A percentile compares a stretch with the other conserved stretches of the same genome.
Conservation (phyloP, 108 stramenopile species). For the Schizochytrium sp. region DNA sequence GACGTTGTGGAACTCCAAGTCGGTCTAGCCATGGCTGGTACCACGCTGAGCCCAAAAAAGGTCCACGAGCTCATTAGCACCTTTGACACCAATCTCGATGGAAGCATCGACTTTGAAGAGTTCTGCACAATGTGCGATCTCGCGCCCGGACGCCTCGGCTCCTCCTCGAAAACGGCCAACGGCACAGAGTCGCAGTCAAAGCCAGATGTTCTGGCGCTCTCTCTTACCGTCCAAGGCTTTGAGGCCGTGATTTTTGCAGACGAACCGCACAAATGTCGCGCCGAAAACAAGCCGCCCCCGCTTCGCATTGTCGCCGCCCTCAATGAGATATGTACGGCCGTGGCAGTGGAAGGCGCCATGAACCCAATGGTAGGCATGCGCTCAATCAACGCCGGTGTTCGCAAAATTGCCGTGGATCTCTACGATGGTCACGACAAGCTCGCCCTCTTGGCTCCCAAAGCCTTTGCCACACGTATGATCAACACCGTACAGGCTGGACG, state of each 20-base stretch:
- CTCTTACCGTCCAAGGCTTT: background rate
- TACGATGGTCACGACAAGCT: background rate
- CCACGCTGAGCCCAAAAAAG: background rate
- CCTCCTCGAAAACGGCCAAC: too few species aligned
- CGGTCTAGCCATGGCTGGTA: background rate
- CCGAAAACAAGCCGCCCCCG: too few species aligned
- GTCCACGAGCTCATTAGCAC: background rate
- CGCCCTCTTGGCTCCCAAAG: background rate
- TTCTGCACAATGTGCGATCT: slow-evolving; percentile 11
- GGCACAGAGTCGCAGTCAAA: background rate
- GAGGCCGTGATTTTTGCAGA: background rate
- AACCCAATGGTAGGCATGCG: background rate
- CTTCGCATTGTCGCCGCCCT: background rate
- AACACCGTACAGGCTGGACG: background rate
- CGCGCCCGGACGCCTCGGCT: background rate
- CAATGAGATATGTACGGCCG: background rate
- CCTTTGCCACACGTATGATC: background rate
- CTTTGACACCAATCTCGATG: background rate
- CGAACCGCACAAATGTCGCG: background rate
- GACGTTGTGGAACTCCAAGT: background rate
- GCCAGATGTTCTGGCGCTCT: background rate
- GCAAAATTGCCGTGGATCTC: background rate
- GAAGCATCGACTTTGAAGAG: background rate
- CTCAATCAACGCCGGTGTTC: background rate
- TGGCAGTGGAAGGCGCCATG: background rate